Percentiles rank a stretch among this genome's conserved stretches.
Conservation (phyloP, 805 yeast species). For the Metschnikowia lunata region DNA sequence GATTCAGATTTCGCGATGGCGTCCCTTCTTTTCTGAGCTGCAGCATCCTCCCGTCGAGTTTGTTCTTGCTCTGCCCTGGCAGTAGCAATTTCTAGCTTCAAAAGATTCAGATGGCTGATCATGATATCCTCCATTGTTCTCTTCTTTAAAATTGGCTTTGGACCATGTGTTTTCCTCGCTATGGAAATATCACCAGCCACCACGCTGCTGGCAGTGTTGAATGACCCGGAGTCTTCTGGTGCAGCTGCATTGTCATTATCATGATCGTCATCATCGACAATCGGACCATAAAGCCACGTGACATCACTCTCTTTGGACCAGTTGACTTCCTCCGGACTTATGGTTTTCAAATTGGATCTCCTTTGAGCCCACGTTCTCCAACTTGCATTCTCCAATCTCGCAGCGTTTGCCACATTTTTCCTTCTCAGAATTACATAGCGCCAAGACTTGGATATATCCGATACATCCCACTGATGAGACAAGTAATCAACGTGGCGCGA, state of each 20-base stretch:
- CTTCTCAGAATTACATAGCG: constrained; percentile 80
- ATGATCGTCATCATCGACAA: constrained; percentile 43
- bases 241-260: constrained; percentile 20
- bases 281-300: constrained; percentile 97
- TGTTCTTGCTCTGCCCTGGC: constrained; percentile 28
- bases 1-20: constrained; percentile 12
- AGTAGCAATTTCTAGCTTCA: constrained; percentile 39
- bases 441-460: constrained; percentile 94
- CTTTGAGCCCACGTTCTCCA: constrained; percentile 97
- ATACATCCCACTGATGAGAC: constrained; percentile 93
- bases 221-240: constrained; percentile 15
- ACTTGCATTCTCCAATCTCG: constrained; percentile 51
- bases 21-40: constrained; percentile 18
- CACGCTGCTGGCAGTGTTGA: constrained; percentile 35
- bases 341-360: constrained; percentile 61
- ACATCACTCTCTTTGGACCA: constrained; percentile 98
- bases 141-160: constrained; percentile 86
- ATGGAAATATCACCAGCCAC: constrained; percentile 45
- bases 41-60: constrained; percentile 28
- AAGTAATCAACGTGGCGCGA: constrained; percentile 90
- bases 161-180: constrained; percentile 29
- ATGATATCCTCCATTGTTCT: constrained; percentile 80
- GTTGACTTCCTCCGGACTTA: constrained; percentile 85
- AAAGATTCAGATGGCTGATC: constrained; percentile 52
- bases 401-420: constrained; percentile 70